phyloP scores from a whole-genome alignment of 2,329 filamentous ascomycete genomes.

The Colletotrichum siamense region DNA sequence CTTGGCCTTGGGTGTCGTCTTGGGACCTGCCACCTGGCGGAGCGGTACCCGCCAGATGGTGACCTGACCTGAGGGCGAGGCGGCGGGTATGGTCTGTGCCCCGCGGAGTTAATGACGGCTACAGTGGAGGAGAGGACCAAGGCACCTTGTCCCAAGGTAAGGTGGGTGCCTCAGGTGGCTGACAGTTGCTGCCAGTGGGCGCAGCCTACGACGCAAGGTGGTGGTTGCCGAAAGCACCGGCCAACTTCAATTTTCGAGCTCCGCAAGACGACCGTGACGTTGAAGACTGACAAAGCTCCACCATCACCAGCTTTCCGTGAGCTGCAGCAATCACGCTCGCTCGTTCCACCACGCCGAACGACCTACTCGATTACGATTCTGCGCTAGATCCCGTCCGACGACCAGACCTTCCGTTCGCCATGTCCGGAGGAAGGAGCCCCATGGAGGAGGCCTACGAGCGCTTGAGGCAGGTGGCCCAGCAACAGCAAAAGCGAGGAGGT shows the following conservation, averaged over 20 bases:
- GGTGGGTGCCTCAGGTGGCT: conserved; percentile 1
- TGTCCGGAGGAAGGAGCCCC: conserved; percentile 34
- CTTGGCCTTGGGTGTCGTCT: neutral
- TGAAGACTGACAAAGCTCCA: conserved; percentile 19
- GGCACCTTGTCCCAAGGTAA: neutral
- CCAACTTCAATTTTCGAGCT: conserved; percentile 20
- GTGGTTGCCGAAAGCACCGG: conserved; percentile 13
- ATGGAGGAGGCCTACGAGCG: conserved; percentile 58
- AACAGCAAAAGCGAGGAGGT: conserved; percentile 43
- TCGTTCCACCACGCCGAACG: neutral
- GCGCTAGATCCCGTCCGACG: neutral
- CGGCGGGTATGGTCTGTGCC: neutral
- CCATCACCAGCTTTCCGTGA: conserved; percentile 10
- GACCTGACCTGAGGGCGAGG: neutral
- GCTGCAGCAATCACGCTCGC: neutral
- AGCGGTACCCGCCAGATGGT: neutral
- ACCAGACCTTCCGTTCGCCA: neutral
- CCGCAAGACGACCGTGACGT: conserved; percentile 17
- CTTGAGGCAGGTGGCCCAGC: conserved; percentile 53
- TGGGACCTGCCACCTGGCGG: neutral
- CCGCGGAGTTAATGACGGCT: neutral
- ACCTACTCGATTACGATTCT: neutral
- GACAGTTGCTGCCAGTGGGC: neutral
- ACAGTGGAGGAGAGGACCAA: neutral
- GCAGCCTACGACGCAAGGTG: neutral